Evolutionary conservation across 2,329 filamentous ascomycete species (phyloP), one percentile per base, ranked within the genome.

Genomic region (Colletotrichum sublineola): DNA sequence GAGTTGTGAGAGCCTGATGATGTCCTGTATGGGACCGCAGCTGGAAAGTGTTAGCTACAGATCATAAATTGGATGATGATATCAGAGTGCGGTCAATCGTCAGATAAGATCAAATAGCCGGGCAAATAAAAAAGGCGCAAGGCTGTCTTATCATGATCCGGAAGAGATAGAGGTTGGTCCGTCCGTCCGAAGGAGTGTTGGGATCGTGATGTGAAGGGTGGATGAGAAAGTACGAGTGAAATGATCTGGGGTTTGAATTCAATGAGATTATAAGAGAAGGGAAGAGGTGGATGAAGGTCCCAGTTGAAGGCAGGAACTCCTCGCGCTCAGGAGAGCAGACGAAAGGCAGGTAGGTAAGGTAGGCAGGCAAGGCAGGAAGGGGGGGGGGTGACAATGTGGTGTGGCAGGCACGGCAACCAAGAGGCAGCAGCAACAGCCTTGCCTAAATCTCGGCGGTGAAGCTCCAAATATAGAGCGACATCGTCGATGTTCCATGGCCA

Each of bases 11-110:
- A 20, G 29, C 42, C 67, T 5, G 55, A 14, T 8, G 62, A 9
- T 44, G 40, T 15, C 63, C 67, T 70, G 31, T 66, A 53, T 9
- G 67, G 66, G 11, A 60, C 50, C 11, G 58, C n/a, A 14, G 42
- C 53, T 60, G 44, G 4, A 14, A n/a, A 31, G 44, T 1, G 44
- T 57, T 42, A 65, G 33, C 20, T 36, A 24, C 12, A 67, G 36
- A 12, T 44, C 6, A 31, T 53, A 3, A 12, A 15, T 53, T 42
- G 48, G 31, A 48, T 40, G 33, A 29, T 29, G 33, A 29, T 29
- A 2, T 29, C 11, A 14, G 6, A 58, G n/a, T 40, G n/a, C n/a
- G n/a, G n/a, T 40, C n/a, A n/a, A 42, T 36, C 55, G 9, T 20
- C 9, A 42, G 20, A 24, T 20, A 11, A n/a, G 15, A 33, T 33